phyloP scores from a whole-genome alignment of 768 basidiomycete genomes.

The Holtermannia corniformis region DNA sequence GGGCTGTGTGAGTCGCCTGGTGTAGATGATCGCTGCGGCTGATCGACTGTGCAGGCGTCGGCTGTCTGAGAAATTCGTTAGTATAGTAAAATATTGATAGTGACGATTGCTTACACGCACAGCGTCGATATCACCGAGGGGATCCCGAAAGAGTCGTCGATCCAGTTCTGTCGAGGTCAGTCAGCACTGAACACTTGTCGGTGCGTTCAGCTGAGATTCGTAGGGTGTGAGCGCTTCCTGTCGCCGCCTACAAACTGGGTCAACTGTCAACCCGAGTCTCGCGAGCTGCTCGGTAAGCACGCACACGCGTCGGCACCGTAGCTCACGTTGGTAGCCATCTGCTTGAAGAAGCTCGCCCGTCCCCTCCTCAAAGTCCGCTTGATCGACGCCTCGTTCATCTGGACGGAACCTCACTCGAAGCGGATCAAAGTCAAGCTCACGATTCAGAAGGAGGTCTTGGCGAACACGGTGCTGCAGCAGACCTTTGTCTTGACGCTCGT shows the following conservation, averaged over 20 bases:
- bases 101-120: conserved; percentile 1
- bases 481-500: conserved; percentile 94
- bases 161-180: conserved; percentile 72
- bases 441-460: conserved; percentile 96
- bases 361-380: conserved; percentile 77
- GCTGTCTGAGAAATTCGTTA: conserved; percentile 39
- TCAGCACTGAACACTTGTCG: background rate
- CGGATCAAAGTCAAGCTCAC: conserved; percentile 85
- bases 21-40: background rate
- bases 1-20: conserved; percentile 31
- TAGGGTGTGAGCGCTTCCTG: conserved; percentile 83
- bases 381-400: conserved; percentile 97
- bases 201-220: background rate
- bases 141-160: conserved; percentile 76
- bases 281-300: conserved; percentile 60
- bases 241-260: conserved; percentile 84
- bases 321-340: conserved; percentile 52
- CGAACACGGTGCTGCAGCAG: conserved; percentile 92
- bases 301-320: background rate
- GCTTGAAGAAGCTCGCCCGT: conserved; percentile 68
- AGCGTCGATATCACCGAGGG: conserved; percentile 97
- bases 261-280: conserved; percentile 74
- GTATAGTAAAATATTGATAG: background rate
- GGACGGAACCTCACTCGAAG: conserved; percentile 98
- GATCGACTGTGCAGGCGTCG: conserved; percentile 30